Evolutionary conservation across 768 basidiomycete species (phyloP), one percentile per base, ranked within the genome.

Genomic region (Tubosaeta sp.): DNA sequence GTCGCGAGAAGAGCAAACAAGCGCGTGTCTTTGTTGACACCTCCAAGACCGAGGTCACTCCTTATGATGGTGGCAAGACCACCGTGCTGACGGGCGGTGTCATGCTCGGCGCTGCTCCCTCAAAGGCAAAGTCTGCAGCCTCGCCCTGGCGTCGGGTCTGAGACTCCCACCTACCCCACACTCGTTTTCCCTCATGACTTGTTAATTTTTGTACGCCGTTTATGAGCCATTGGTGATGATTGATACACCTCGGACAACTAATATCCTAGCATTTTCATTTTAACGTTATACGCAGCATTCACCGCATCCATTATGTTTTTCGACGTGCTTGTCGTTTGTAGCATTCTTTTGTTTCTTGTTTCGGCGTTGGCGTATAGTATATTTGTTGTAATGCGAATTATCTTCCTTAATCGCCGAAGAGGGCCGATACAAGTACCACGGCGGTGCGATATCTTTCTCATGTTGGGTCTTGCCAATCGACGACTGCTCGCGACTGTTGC

Each of bases 1-100:
- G 85, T 48, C 80, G 86, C 53, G 87, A 89, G 67, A 78, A 77
- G 44, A 79, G 80, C 9, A 77, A 83, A 55, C 83, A 84, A 65
- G 78, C 79, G 21, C 82, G 81, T 55, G 85, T 90, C 58, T 89
- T 78, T 63, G 68, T 91, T 48, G 89, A 91, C 68, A 79, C 75
- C 19, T 70, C 83, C 62, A 90, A 84, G 75, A 89, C 70, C 48
- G 86, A 86, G 40, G 86, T 90, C 55, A 90, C 88, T 42, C 86
- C 86, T 60, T 91, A 91, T 60, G 88, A 91, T 58, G 88, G 87
- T 49, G 89, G 89, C 56, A 90, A 89, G 78, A 91, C 89, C 47
- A 90, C 88, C 25, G 88, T 90, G 44, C 80, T 91, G 59, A 90
- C 88, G 3, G 89, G 89, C 50, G 89, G 88, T 56, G 88, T 90